Conservation (phyloP, 345 rosid species). For the Arabidopsis arenosa region DNA sequence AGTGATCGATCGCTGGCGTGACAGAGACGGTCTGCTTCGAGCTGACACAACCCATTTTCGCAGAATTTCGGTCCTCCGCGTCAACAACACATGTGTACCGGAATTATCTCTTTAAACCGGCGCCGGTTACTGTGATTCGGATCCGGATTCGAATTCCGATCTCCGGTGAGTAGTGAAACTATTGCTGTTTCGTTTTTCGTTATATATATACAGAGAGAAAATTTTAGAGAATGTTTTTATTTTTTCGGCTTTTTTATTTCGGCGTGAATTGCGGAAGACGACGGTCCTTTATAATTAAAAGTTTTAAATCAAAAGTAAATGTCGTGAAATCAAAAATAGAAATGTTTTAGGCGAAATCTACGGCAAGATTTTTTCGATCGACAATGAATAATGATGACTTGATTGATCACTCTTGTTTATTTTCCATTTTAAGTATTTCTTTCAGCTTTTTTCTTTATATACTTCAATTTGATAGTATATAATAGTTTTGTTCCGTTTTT, state of each 20-base stretch:
- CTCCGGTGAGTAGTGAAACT: slow-evolving; percentile 24
- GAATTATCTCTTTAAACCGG: neutral
- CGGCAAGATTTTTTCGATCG: slow-evolving; percentile 35
- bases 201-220: slow-evolving; percentile 6
- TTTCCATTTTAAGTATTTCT: neutral
- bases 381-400: slow-evolving; percentile 11
- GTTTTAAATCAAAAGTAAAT: neutral
- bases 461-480: too few species aligned
- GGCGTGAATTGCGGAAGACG: slow-evolving; percentile 49
- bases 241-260: slow-evolving; percentile 1
- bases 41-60: slow-evolving; percentile 88
- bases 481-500: neutral
- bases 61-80: neutral
- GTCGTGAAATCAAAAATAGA: neutral
- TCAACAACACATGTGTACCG: slow-evolving; percentile 18
- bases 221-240: slow-evolving; percentile 27
- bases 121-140: neutral
- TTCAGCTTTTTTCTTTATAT: too few species aligned
- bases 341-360: slow-evolving; percentile 38
- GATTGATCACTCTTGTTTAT: neutral
- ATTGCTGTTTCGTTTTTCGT: neutral
- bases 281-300: slow-evolving; percentile 25
- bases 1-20: slow-evolving; percentile 85
- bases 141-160: neutral
- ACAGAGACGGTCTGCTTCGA: slow-evolving; percentile 93